A percentile compares a stretch with the other conserved stretches of the same genome.
These are phyloP conservation scores for Cryphonectria parasitica DNA, from an alignment of 2,329 filamentous ascomycete species.

Conservation along the genomic window DNA sequence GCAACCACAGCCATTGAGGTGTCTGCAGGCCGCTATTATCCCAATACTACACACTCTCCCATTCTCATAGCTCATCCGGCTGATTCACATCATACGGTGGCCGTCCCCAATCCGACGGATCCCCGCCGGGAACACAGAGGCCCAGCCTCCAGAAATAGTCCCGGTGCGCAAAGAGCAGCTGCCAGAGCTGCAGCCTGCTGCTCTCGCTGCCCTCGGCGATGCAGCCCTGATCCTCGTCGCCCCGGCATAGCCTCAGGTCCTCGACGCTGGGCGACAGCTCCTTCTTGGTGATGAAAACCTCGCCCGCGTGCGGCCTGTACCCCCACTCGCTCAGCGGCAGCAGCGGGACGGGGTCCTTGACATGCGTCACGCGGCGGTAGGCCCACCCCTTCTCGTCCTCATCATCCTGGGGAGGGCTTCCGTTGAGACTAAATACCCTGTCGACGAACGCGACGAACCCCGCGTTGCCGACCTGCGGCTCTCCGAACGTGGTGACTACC, in stretches of 20 bases:
- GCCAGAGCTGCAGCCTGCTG: slow-evolving; percentile 76
- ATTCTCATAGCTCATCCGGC: slow-evolving; percentile 46
- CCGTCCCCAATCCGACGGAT: slow-evolving; percentile 68
- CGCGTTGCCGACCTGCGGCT: slow-evolving; percentile 70
- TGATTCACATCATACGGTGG: slow-evolving; percentile 48
- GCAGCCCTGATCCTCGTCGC: slow-evolving; percentile 72
- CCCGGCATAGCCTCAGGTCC: slow-evolving; percentile 74
- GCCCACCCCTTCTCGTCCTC: slow-evolving; percentile 38
- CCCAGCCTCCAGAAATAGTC: slow-evolving; percentile 97
- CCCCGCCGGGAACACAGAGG: slow-evolving; percentile 82
- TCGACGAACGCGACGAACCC: slow-evolving; percentile 61
- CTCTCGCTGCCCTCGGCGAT: slow-evolving; percentile 56
- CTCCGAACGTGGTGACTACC: slow-evolving; percentile 89
- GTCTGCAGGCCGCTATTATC: neutral
- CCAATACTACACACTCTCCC: slow-evolving; percentile 33
- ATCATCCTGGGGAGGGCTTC: slow-evolving; percentile 26
- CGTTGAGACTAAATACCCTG: slow-evolving; percentile 50
- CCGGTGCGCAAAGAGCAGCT: slow-evolving; percentile 88
- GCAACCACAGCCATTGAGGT: neutral
- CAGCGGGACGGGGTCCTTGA: slow-evolving; percentile 84
- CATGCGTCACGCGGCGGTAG: slow-evolving; percentile 84
- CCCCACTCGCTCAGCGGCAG: slow-evolving; percentile 88
- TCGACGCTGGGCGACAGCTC: slow-evolving; percentile 67
- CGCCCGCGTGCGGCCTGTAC: slow-evolving; percentile 81
- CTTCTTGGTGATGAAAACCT: slow-evolving; percentile 80